Conservation (phyloP, 2,329 filamentous ascomycete genomes). For the Fusarium floridanum region DNA sequence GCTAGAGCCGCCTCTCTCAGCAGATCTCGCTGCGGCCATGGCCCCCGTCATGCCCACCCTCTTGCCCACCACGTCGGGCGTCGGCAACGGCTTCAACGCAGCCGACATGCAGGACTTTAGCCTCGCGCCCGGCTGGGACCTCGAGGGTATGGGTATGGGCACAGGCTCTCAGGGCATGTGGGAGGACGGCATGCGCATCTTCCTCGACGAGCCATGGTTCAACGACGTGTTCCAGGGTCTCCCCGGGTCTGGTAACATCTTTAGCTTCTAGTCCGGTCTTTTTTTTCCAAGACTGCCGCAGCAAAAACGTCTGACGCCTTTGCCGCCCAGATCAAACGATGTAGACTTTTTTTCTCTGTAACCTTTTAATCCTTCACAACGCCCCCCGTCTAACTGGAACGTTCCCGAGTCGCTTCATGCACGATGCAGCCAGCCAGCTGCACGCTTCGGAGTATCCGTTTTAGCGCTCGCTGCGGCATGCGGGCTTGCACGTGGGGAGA, state of each 20-base stretch:
- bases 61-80: conserved; percentile 18
- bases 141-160: conserved; percentile 48
- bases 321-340: conserved; percentile 7
- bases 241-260: conserved; percentile 49
- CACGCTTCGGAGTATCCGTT: conserved; percentile 2
- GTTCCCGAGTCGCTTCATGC: conserved; percentile 6
- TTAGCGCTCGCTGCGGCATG: conserved; percentile 11
- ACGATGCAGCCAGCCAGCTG: conserved; percentile 3
- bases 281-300: neutral
- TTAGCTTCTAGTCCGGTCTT: conserved; percentile 48
- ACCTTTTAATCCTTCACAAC: conserved; percentile 1
- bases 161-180: conserved; percentile 46
- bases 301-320: neutral
- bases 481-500: conserved; percentile 7
- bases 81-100: conserved; percentile 24
- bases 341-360: conserved; percentile 2
- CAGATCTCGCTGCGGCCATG: conserved; percentile 46
- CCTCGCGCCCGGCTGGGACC: conserved; percentile 47
- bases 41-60: conserved; percentile 41
- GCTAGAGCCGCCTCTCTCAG: conserved; percentile 27
- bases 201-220: conserved; percentile 58
- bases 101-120: conserved; percentile 38
- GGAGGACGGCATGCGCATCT: conserved; percentile 52
- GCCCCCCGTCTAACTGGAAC: conserved; percentile 7
- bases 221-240: conserved; percentile 54